Conservation (phyloP, 768 basidiomycete genomes). For the Tephrocybe sp. region DNA sequence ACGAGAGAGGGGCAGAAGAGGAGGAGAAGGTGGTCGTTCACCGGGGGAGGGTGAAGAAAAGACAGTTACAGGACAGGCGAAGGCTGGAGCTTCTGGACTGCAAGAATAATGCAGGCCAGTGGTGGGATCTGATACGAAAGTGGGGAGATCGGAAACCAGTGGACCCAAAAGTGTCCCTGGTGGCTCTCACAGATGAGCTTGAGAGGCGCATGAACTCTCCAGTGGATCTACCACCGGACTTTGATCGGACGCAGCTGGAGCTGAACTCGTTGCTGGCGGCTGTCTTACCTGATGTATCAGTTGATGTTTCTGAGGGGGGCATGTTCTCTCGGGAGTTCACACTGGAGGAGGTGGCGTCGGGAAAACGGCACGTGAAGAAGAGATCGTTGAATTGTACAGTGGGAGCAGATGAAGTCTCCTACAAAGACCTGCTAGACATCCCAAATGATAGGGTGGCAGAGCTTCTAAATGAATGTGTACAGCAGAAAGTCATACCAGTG, state of each 20-base stretch:
- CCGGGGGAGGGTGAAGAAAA: background rate
- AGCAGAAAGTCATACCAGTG: background rate
- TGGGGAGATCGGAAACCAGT: background rate
- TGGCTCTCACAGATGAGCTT: background rate
- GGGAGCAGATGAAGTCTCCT: constrained; percentile 4
- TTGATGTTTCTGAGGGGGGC: background rate
- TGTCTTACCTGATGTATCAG: background rate
- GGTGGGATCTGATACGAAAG: background rate
- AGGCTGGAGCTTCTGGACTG: background rate
- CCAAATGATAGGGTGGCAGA: constrained; percentile 4
- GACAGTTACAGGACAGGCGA: background rate
- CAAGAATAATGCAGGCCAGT: background rate
- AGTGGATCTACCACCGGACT: background rate
- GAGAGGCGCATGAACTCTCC: constrained; percentile 3
- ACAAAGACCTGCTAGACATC: constrained; percentile 5
- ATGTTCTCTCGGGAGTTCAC: constrained; percentile 6
- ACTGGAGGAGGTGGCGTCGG: constrained; percentile 4
- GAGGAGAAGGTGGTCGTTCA: too few relatives aligned
- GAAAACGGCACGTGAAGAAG: constrained; percentile 6
- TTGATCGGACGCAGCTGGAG: background rate
- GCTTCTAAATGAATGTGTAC: constrained; percentile 8
- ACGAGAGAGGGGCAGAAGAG: too few relatives aligned
- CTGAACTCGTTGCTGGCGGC: background rate
- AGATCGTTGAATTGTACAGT: background rate
- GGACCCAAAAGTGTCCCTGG: background rate